Conservation (phyloP, 148 eudicot genomes). For the Vaccinium darrowii region DNA sequence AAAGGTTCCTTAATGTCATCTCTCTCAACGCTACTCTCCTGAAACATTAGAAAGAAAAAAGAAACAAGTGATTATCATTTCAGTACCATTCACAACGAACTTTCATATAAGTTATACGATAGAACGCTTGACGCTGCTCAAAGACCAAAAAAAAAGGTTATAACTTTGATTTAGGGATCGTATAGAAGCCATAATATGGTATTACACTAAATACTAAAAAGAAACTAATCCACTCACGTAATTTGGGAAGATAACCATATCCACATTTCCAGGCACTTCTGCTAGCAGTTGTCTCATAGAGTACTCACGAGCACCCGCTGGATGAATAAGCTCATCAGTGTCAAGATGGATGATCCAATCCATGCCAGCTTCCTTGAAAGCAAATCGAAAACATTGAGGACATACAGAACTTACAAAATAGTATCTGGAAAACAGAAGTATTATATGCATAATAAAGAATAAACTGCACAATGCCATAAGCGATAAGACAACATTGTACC, state of each 20-base stretch:
- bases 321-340: constrained; percentile 84
- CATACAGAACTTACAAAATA: background rate
- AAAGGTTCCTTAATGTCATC: constrained; percentile 90
- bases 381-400: background rate
- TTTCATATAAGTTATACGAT: background rate
- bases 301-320: constrained; percentile 86
- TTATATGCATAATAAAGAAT: background rate
- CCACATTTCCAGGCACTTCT: constrained; percentile 77
- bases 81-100: background rate
- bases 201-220: background rate
- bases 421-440: background rate
- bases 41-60: constrained; percentile 17
- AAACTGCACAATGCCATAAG: background rate
- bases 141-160: background rate
- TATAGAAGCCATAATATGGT: background rate
- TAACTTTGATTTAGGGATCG: background rate
- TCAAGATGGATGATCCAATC: constrained; percentile 97
- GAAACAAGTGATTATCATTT: background rate
- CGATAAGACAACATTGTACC: constrained; percentile 33
- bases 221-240: constrained; percentile 55
- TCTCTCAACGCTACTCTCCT: constrained; percentile 92
- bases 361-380: constrained; percentile 54
- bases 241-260: constrained; percentile 92
- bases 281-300: constrained; percentile 73
- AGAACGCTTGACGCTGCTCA: background rate